A percentile compares a stretch with the other conserved stretches of the same genome.
These are phyloP conservation scores for Letharia columbiana DNA, from an alignment of 495 filamentous ascomycete genomes.

Conservation along the genomic window DNA sequence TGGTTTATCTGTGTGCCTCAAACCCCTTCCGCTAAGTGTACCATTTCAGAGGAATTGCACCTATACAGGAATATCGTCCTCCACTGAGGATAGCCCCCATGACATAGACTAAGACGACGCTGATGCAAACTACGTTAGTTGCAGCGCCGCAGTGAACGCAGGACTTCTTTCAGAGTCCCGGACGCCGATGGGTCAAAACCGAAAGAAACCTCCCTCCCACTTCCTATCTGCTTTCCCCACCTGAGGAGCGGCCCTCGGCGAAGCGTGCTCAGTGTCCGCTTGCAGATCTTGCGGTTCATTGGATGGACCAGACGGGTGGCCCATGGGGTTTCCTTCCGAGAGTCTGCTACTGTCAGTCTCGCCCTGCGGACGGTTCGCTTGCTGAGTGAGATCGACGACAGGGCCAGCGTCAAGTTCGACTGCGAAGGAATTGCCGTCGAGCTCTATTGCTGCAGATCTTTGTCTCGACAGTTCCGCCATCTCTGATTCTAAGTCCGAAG, in stretches of 20 bases:
- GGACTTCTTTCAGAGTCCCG: too few species aligned
- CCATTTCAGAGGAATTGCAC: neutral
- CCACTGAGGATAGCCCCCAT: too few species aligned
- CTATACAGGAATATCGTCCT: neutral
- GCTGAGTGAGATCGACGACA: neutral
- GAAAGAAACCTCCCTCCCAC: neutral
- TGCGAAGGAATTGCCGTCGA: neutral
- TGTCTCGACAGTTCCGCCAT: conserved; percentile 1
- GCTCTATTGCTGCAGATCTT: neutral
- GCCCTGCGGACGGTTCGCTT: too few species aligned
- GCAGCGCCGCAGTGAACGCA: too few species aligned
- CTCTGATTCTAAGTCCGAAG: neutral
- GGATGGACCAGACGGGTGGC: neutral
- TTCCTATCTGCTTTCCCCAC: neutral
- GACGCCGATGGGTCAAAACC: neutral
- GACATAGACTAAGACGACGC: too few species aligned
- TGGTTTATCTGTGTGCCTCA: neutral
- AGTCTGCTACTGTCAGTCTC: neutral
- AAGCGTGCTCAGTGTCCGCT: neutral
- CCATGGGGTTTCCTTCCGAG: neutral
- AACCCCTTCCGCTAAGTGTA: neutral
- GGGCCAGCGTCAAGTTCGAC: neutral
- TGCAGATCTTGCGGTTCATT: neutral
- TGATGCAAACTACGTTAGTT: too few species aligned
- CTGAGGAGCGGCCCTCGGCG: neutral